Evolutionary conservation across 208 protist species (phyloP).

Genomic region (Leishmania amazonensis): DNA sequence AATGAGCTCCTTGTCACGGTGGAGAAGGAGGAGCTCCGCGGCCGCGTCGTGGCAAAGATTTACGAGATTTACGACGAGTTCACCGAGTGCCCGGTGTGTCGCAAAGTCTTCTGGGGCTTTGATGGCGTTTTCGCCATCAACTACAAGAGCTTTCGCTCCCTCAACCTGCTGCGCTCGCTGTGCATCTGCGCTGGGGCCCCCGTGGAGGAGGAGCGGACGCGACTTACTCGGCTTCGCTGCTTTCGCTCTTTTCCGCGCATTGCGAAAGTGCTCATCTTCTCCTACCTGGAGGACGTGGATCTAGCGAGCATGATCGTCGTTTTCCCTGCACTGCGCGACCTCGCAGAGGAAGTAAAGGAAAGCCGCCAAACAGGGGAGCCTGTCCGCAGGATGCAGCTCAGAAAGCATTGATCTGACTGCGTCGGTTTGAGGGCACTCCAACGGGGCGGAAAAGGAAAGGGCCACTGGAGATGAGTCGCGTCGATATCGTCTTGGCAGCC

Average conservation of each 20-base stretch:
- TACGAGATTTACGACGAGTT: conserved; percentile 74
- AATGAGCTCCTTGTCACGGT: conserved; percentile 55
- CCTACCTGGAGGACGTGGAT: conserved; percentile 45
- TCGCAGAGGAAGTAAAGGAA: conserved; percentile 39
- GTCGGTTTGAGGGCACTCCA: neutral
- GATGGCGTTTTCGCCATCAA: conserved; percentile 70
- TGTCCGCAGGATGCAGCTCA: conserved; percentile 21
- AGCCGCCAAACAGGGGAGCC: conserved; percentile 30
- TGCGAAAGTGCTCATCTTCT: conserved; percentile 57
- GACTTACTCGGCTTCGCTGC: conserved; percentile 36
- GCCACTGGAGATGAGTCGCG: neutral
- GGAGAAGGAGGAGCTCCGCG: conserved; percentile 40
- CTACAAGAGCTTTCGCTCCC: conserved; percentile 76
- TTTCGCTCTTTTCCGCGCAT: conserved; percentile 65
- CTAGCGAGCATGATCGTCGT: conserved; percentile 37
- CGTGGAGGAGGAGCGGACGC: conserved; percentile 20
- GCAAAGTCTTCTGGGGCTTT: conserved; percentile 83
- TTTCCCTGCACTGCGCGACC: conserved; percentile 52
- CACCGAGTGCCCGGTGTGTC: conserved; percentile 65
- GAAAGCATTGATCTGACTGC: neutral
- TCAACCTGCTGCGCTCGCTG: conserved; percentile 54
- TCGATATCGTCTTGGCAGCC: neutral
- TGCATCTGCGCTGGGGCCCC: conserved; percentile 40
- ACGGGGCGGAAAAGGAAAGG: neutral
- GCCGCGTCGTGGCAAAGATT: conserved; percentile 55